These are phyloP conservation scores for Catunica adiposa DNA, from an alignment of 2,329 filamentous ascomycete genomes.

Conservation along the genomic window DNA sequence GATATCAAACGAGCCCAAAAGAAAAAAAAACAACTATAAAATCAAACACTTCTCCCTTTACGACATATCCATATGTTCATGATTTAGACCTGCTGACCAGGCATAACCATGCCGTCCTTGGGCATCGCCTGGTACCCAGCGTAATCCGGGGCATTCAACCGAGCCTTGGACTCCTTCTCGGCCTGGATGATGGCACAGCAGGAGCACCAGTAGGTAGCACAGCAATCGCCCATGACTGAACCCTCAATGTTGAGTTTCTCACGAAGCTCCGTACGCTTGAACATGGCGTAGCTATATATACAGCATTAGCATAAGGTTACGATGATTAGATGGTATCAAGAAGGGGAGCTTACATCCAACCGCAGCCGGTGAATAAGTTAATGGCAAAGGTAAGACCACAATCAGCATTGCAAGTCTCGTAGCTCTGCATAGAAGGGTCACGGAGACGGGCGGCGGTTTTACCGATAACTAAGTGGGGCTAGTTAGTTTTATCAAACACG, in stretches of 20 bases:
- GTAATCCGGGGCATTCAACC: conserved; percentile 19
- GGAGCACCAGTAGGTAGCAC: conserved; percentile 35
- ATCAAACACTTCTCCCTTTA: background rate
- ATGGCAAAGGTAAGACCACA: conserved; percentile 26
- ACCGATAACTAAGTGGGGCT: conserved; percentile 24
- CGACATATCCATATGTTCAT: background rate
- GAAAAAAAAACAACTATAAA: background rate
- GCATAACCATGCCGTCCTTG: conserved; percentile 25
- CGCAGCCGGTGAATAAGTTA: conserved; percentile 25
- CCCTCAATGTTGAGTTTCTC: conserved; percentile 37
- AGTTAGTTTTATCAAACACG: background rate
- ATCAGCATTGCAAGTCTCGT: conserved; percentile 25
- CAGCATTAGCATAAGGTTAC: conserved; percentile 5
- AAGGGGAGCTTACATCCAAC: conserved; percentile 25
- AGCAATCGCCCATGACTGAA: conserved; percentile 32
- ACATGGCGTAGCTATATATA: conserved; percentile 27
- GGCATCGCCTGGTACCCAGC: conserved; percentile 23
- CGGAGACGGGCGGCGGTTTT: conserved; percentile 28
- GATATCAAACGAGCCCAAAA: background rate
- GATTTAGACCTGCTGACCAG: conserved; percentile 4
- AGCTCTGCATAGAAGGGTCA: conserved; percentile 26
- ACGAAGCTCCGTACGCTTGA: conserved; percentile 38
- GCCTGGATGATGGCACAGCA: conserved; percentile 43
- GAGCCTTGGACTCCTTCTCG: conserved; percentile 33
- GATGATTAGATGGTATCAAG: background rate